Evolutionary conservation across 2,329 filamentous ascomycete species (phyloP), one percentile per base, ranked within the genome.

Genomic region (Aureobasidium uvarum): DNA sequence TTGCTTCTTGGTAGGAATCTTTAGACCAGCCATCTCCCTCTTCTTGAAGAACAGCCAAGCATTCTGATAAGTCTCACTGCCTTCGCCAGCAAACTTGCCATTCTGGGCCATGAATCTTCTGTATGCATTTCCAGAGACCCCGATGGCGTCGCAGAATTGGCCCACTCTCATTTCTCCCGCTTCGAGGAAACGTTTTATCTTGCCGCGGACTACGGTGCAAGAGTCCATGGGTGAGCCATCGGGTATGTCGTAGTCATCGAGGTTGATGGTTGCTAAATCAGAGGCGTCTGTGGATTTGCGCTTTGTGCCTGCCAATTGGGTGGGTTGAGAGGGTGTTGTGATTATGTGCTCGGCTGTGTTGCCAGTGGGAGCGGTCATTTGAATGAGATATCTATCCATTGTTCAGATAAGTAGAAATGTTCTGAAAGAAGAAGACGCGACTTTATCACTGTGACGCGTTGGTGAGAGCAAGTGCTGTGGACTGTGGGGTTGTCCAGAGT

Each of bases 41-140:
- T 78, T 79, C 71, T 81, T 81, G 76, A 86, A 86, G 68, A 78
- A 80, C 2, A 62, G 64, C 70, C 69, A 72, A 1, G 75, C 74
- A 20, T 66, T 58, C 1, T 18, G 6, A 67, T 74, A 79, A 1
- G 71, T 71, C 11, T 68, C 66, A 52, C 71, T 74, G 1, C 66
- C 65, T 1, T 51, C 7, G 45, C 77, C 76, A 54, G 73, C 74
- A 64, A 74, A 70, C 10, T 74, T 72, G 5, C 81, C 81, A 23
- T 72, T 78, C 69, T 79, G 78, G 14, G 76, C 74, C 80, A 85
- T 81, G 72, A 85, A 86, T 2, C 67, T 67, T n/a, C 67, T 66
- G 67, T 80, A 81, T 3, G 74, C 71, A 20, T 68, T 73, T 18
- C 68, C 69, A 16, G 68, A 76, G 13, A 77, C 74, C n/a, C 72